Conservation (phyloP, 768 basidiomycete species). For the Naganishia randhawae region DNA sequence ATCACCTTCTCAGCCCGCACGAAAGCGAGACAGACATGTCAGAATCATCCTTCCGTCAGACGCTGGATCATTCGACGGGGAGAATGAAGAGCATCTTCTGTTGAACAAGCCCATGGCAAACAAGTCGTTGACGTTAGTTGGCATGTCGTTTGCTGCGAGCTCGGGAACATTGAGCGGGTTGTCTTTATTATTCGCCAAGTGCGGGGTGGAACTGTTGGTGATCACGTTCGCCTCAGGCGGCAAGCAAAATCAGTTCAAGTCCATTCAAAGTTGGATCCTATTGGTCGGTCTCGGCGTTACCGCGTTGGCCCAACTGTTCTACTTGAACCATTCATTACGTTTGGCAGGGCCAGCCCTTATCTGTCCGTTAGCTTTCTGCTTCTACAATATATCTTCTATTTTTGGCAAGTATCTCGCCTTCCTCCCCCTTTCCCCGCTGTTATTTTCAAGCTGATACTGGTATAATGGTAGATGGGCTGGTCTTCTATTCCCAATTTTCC, state of each 20-base stretch:
- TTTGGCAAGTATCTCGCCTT: slow-evolving; percentile 59
- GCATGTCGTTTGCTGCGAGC: slow-evolving; percentile 78
- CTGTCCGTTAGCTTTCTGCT: slow-evolving; percentile 91
- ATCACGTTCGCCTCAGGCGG: slow-evolving; percentile 56
- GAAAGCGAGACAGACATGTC: not conserved
- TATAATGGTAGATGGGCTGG: slow-evolving; percentile 46
- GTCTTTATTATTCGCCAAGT: slow-evolving; percentile 89
- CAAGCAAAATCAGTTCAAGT: slow-evolving; percentile 49
- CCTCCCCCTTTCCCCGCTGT: not conserved
- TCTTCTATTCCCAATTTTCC: slow-evolving; percentile 82
- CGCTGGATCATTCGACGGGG: slow-evolving; percentile 10
- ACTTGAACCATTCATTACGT: slow-evolving; percentile 56
- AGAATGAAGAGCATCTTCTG: not conserved
- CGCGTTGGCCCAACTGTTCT: slow-evolving; percentile 65
- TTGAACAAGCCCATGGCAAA: not conserved
- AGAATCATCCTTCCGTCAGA: not conserved
- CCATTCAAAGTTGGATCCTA: slow-evolving; percentile 63
- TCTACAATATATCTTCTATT: slow-evolving; percentile 89
- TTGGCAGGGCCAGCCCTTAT: slow-evolving; percentile 80
- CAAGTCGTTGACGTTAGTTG: slow-evolving; percentile 56
- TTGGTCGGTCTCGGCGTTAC: slow-evolving; percentile 67
- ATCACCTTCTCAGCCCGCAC: not conserved
- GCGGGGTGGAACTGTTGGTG: slow-evolving; percentile 80
- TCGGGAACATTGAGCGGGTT: slow-evolving; percentile 87
- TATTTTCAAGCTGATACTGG: not conserved